Evolutionary conservation across 176 grass and related monocot genomes (phyloP).

Genomic region (Aechmea fasciata): DNA sequence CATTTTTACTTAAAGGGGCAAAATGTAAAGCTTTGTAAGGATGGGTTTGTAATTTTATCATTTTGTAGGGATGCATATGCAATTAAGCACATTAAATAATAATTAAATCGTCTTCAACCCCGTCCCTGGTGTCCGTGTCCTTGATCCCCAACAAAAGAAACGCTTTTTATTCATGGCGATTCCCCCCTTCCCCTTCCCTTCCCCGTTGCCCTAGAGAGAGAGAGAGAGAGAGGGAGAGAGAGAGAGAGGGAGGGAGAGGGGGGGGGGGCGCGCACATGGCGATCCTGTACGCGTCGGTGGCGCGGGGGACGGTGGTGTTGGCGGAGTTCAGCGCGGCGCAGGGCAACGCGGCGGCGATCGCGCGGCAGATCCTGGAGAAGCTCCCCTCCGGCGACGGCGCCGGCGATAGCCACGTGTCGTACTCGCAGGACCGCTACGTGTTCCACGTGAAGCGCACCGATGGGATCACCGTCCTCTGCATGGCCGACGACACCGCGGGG

Average conservation of each 20-base stretch:
- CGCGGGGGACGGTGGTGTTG: slow-evolving; percentile 67
- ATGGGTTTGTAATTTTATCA: no score
- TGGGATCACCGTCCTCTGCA: slow-evolving; percentile 94
- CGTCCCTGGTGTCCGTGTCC: background rate
- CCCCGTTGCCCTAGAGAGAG: background rate
- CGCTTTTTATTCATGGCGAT: background rate
- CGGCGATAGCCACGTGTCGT: slow-evolving; percentile 91
- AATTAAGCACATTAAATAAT: no score
- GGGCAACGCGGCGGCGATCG: slow-evolving; percentile 69
- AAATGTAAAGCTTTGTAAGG: no score
- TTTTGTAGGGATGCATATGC: no score
- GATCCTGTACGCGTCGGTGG: slow-evolving; percentile 87
- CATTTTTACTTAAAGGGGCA: no score
- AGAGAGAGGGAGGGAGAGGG: background rate
- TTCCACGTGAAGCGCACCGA: slow-evolving; percentile 98
- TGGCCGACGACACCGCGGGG: slow-evolving; percentile 86
- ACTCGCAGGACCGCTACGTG: slow-evolving; percentile 86
- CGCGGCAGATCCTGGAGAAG: slow-evolving; percentile 85
- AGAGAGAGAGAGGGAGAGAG: background rate
- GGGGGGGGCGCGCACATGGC: slow-evolving; percentile 28
- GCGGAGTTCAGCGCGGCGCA: slow-evolving; percentile 67
- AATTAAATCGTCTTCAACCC: background rate
- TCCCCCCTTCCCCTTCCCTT: background rate
- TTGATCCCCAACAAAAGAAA: background rate
- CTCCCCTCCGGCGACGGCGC: slow-evolving; percentile 37